Base-by-base conservation (phyloP, 2,329 filamentous ascomycete genomes). In the Seiridium cupressi region DNA sequence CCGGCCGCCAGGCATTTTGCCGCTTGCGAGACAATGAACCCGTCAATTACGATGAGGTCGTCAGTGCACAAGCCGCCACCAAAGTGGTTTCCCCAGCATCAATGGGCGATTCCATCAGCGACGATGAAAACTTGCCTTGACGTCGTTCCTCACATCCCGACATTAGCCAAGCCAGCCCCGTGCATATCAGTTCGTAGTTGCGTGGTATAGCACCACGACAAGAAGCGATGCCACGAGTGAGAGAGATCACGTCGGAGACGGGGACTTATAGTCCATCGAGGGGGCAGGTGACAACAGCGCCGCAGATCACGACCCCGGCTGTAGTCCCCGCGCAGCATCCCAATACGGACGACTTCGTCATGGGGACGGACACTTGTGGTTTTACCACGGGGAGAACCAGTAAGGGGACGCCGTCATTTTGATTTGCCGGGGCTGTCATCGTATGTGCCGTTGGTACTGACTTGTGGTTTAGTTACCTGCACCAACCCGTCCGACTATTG, bases 351-450 rank as follows among this genome's bases (percentile, higher is more conserved):
- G 47, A 60, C 18, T 59, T 51, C 36, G 44, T 48, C 48, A 42
- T 44, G 44, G 55, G 69, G 5, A 35, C 62, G 10, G 63, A 72
- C 34, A 72, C 69, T 11, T 72, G 70, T 57, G 70, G 69, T 7
- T 72, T 69, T 49, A 68, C 68, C 3, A 63, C 63, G 1, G 57
- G 60, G 5, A 68, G 65, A 44, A 66, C 66, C 44, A 62, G 70
- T 71, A 61, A 67, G 18, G 68, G 62, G 13, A 34, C 7, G 18
- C 4, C 8, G n/a, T 3, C 11, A 8, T 18, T 58, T 36, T 5
- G 2, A 34, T 8, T 10, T 10, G 18, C 10, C 18, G 18, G 18
- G 18, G 18, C 1, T 26, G 18, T 26, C 18, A 26, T 26, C 18
- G 18, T 26, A 26, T 44, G 2, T 3, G 46, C 13, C 4, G 10